Base-by-base conservation (phyloP, 495 filamentous ascomycete genomes). In the Daldinia bambusicola region DNA sequence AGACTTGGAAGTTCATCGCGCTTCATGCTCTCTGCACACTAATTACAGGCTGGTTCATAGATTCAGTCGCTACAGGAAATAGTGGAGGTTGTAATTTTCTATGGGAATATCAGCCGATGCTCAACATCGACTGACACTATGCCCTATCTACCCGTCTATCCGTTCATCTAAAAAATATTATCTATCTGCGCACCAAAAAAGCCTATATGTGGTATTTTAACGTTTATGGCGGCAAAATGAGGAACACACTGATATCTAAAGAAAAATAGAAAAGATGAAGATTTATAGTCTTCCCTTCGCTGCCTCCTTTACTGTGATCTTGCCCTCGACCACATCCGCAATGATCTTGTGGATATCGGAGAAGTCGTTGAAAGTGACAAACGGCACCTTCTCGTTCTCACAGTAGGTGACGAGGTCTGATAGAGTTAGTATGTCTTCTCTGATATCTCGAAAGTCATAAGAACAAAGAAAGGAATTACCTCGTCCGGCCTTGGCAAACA, bases 401-500 rank as follows among this genome's bases (percentile, higher is more conserved):
- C 93, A 95, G 78, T 91, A 97, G 1, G 84, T 89, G 61, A 97
- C 87, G 66, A 97, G 85, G 80, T 97, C 93, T 94, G 36, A 62
- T 9, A 0, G 0, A 36, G 26, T 73, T 18, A 66, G 61, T 20
- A 58, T n/a, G n/a, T n/a, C n/a, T n/a, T n/a, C n/a, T n/a, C n/a
- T n/a, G n/a, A n/a, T 38, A 66, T 43, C 13, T 55, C 0, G 2
- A 16, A 12, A 22, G 22, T 53, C 37, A n/a, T 36, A 9, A 18
- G 52, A 45, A 14, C 22, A 69, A 43, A 26, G 10, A n/a, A 5
- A 10, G 56, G 22, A 22, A 85, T 58, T 87, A 95, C 93, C 93
- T 77, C 92, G 87, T 8, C 92, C 94, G 38, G 91, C 87, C 85
- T 98, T 98, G 56, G 94, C 94, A 76, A 97, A 97, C 16, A 97